Conservation (phyloP, 2,329 filamentous ascomycete species). For the Bipolaris bicolor region DNA sequence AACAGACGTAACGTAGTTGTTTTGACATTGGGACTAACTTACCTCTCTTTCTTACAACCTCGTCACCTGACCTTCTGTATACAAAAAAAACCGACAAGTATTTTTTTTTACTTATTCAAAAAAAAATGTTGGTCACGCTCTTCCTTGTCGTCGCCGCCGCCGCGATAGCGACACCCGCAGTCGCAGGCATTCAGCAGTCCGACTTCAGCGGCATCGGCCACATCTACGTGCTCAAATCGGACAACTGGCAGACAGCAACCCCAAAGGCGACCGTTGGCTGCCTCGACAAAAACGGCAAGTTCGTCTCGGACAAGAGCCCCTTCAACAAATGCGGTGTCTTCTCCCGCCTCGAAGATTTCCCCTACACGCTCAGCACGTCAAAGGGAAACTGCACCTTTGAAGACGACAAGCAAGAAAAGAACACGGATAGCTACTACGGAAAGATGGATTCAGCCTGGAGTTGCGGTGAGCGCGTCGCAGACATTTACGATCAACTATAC, state of each 20-base stretch:
- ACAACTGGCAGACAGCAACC: slow-evolving; percentile 32
- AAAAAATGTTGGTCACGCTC: slow-evolving; percentile 18
- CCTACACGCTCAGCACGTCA: slow-evolving; percentile 36
- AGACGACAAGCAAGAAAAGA: slow-evolving; percentile 33
- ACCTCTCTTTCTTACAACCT: too few relatives aligned
- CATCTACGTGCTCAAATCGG: slow-evolving; percentile 40
- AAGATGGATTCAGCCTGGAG: slow-evolving; percentile 35
- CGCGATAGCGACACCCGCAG: slow-evolving; percentile 16
- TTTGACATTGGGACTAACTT: too few relatives aligned
- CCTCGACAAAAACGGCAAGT: slow-evolving; percentile 31
- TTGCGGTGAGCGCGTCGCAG: slow-evolving; percentile 26
- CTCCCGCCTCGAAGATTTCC: slow-evolving; percentile 26
- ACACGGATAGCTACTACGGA: slow-evolving; percentile 41
- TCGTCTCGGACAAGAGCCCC: slow-evolving; percentile 19
- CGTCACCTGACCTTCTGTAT: too few relatives aligned
- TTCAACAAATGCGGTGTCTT: slow-evolving; percentile 34
- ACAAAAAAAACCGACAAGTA: too few relatives aligned
- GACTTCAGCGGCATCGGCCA: slow-evolving; percentile 40
- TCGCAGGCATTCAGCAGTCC: slow-evolving; percentile 29
- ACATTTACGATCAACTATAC: slow-evolving; percentile 39
- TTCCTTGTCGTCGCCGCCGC: slow-evolving; percentile 13
- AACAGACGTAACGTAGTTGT: neutral
- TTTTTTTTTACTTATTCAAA: neutral
- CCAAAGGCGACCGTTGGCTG: slow-evolving; percentile 39
- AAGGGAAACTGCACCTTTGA: slow-evolving; percentile 43